Evolutionary conservation across 1,139 yeast genomes (phyloP), one percentile per base, ranked within the genome.

Genomic region (Hanseniaspora sp.): DNA sequence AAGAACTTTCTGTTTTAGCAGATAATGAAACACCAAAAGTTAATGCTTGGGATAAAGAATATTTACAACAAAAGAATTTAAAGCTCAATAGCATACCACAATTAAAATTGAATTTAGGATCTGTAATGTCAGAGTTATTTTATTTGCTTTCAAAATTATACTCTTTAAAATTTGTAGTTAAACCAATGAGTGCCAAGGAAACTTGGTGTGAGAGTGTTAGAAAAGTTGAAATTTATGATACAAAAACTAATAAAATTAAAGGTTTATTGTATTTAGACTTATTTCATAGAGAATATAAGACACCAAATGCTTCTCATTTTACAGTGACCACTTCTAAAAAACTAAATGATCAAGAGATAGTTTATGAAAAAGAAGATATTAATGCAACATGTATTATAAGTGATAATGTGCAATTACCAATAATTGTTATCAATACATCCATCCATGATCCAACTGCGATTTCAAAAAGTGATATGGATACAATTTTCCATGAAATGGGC

Each of bases 401-500:
- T 13, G 39, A 51, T 6, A 33, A 30, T 28, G 44, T 37, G 1
- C 53, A 51, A 23, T 37, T 51, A 17, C 53, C 53, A 43, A 44
- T 51, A 8, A 44, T 51, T 18, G 53, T 51, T 12, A 30, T 51
- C 4, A 43, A 44, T n/a, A 51, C 53, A 4, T 42, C 53, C 7
- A 12, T 51, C 4, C 37, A 51, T 30, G 35, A 44, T 31, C 44
- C 48, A 7, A 60, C 28, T 71, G 64, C 54, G 56, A 59, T 58
- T 60, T 60, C 78, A 71, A 58, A 66, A 71, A 79, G 76, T 56
- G 97, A 94, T 63, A 90, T 92, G 5, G 95, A 90, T 63, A 92
- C 98, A 0, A 71, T 92, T 37, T 92, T 94, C 71, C 99, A 92
- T 68, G 99, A 92, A 68, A 88, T 92, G 95, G 99, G 99, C 0